A percentile compares a stretch with the other conserved stretches of the same genome.
Evolutionary conservation across 192 early-diverging fungal genomes (phyloP).

Genomic region (Coemansia sp.): DNA sequence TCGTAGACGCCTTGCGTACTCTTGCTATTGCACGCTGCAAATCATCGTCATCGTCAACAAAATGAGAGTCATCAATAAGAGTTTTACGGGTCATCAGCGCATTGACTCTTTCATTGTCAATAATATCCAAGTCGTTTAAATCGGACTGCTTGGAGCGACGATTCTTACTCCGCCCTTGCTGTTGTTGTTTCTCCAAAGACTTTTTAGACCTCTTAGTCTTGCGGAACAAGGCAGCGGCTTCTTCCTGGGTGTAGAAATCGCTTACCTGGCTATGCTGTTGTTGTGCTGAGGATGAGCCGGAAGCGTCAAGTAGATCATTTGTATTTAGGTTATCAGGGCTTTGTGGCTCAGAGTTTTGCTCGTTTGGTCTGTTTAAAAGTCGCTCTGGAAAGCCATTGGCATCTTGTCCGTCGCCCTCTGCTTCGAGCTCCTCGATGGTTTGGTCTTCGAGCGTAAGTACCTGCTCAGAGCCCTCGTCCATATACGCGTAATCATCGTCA

Average conservation of each 20-base stretch:
- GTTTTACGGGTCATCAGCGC: constrained; percentile 11
- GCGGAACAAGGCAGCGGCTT: constrained; percentile 73
- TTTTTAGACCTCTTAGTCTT: constrained; percentile 66
- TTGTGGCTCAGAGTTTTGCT: not conserved
- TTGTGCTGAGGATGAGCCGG: constrained; percentile 18
- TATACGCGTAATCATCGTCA: not conserved
- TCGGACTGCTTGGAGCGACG: constrained; percentile 16
- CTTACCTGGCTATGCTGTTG: constrained; percentile 35
- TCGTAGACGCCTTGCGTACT: constrained; percentile 57
- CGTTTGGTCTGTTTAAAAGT: not conserved
- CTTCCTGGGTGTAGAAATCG: constrained; percentile 91
- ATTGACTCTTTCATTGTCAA: constrained; percentile 32
- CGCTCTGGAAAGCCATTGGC: not conserved
- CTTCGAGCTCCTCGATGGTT: constrained; percentile 62
- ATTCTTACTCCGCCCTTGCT: not conserved
- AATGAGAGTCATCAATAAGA: constrained; percentile 54
- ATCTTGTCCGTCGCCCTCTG: not conserved
- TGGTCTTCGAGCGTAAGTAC: constrained; percentile 88
- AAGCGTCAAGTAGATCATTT: not conserved
- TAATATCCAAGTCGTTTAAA: constrained; percentile 23
- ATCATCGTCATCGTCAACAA: constrained; percentile 95
- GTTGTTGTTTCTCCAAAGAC: constrained; percentile 19
- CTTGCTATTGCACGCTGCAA: constrained; percentile 81
- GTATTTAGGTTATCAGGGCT: not conserved
- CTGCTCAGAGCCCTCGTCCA: constrained; percentile 58